Evolutionary conservation across 2,329 filamentous ascomycete species (phyloP).

Genomic region (Amylocarpus encephaloides): DNA sequence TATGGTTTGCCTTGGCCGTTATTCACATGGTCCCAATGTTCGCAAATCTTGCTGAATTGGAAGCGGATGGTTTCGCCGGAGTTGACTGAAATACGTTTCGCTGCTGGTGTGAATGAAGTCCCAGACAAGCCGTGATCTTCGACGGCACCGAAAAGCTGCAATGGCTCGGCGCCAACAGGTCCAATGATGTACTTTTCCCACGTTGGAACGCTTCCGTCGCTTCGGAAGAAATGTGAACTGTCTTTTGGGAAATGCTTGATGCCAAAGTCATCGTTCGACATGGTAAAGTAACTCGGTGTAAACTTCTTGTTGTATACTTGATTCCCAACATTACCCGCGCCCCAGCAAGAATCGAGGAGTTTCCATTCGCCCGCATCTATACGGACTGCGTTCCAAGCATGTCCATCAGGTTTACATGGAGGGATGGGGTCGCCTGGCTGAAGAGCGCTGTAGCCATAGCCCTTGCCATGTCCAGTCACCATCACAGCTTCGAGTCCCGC

Average conservation of each 20-base stretch:
- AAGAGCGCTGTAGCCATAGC: conserved; percentile 63
- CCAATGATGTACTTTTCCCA: conserved; percentile 83
- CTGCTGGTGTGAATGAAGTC: conserved; percentile 55
- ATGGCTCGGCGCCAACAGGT: conserved; percentile 42
- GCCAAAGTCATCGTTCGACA: conserved; percentile 73
- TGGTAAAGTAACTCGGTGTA: conserved; percentile 52
- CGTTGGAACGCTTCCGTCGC: conserved; percentile 57
- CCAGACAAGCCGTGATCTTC: conserved; percentile 46
- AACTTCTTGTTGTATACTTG: conserved; percentile 62
- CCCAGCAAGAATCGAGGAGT: conserved; percentile 88
- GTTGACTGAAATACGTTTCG: conserved; percentile 54
- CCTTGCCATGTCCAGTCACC: conserved; percentile 77
- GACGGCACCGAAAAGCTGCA: conserved; percentile 41
- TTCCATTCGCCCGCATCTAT: conserved; percentile 90
- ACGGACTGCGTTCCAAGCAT: conserved; percentile 90
- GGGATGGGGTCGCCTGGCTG: conserved; percentile 60
- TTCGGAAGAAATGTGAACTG: conserved; percentile 62
- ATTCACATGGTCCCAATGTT: conserved; percentile 72
- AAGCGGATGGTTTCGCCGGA: conserved; percentile 62
- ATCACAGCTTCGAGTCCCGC: conserved; percentile 75
- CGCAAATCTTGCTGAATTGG: conserved; percentile 71
- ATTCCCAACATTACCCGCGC: conserved; percentile 63
- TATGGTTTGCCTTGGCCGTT: conserved; percentile 61
- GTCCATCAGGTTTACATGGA: conserved; percentile 53
- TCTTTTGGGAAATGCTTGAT: conserved; percentile 72